These are phyloP conservation scores for Stenogyne calaminthoides DNA, from an alignment of 305 asterid genomes.

Conservation along the genomic window DNA sequence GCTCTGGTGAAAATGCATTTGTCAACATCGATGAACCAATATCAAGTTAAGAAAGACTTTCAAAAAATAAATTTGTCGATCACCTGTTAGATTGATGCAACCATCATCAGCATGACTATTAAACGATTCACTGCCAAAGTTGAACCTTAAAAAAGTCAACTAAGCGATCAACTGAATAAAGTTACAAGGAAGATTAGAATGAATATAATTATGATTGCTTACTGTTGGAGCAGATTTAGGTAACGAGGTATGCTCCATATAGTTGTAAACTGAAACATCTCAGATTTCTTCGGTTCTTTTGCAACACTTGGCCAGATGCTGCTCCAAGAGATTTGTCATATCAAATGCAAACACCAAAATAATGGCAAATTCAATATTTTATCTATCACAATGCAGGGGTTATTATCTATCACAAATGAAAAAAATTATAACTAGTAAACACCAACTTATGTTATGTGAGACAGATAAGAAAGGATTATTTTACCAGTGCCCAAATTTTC, in stretches of 20 bases:
- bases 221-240: slow-evolving; percentile 58
- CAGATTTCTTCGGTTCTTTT: slow-evolving; percentile 46
- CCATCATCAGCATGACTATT: slow-evolving; percentile 37
- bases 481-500: slow-evolving; percentile 86
- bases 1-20: slow-evolving; percentile 37
- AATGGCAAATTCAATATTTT: slow-evolving; percentile 6
- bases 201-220: slow-evolving; percentile 38
- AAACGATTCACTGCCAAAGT: slow-evolving; percentile 35
- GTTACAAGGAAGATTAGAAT: slow-evolving; percentile 5
- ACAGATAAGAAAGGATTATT: slow-evolving; percentile 5
- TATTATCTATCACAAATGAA: background rate
- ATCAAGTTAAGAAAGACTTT: background rate
- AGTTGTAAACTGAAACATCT: slow-evolving; percentile 39
- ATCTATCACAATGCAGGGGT: background rate
- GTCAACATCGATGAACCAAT: slow-evolving; percentile 7
- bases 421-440: background rate
- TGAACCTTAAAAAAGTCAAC: slow-evolving; percentile 43
- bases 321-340: slow-evolving; percentile 35
- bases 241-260: slow-evolving; percentile 48
- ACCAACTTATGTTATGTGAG: too few species aligned
- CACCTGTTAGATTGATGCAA: slow-evolving; percentile 48
- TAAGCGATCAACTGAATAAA: slow-evolving; percentile 13
- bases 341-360: slow-evolving; percentile 10
- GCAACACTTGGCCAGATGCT: slow-evolving; percentile 50
- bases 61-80: slow-evolving; percentile 9